Evolutionary conservation across 2,329 filamentous ascomycete genomes (phyloP).

Genomic region (Iodosphaeria phyllophila): DNA sequence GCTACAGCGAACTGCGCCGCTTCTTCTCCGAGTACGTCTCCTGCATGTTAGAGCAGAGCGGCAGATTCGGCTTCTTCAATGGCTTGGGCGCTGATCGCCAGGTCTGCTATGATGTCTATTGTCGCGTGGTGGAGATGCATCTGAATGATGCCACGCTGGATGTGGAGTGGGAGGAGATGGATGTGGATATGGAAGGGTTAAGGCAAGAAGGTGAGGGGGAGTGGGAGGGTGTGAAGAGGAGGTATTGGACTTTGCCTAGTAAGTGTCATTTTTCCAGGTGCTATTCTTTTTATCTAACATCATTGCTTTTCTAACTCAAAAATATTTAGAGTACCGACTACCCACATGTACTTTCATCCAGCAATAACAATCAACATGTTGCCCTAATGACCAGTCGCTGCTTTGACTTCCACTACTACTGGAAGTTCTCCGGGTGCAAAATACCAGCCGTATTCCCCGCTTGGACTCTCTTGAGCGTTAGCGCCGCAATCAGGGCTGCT

Average conservation of each 20-base stretch:
- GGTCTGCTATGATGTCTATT: slow-evolving; percentile 93
- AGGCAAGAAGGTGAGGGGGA: slow-evolving; percentile 50
- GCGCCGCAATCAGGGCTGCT: slow-evolving; percentile 74
- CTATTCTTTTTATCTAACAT: slow-evolving; percentile 1
- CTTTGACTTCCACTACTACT: slow-evolving; percentile 9
- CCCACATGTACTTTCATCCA: slow-evolving; percentile 59
- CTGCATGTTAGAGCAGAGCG: slow-evolving; percentile 49
- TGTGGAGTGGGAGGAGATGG: slow-evolving; percentile 65
- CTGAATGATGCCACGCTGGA: slow-evolving; percentile 78
- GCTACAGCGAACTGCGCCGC: slow-evolving; percentile 64
- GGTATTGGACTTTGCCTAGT: slow-evolving; percentile 77
- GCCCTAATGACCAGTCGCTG: neutral
- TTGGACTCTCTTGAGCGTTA: slow-evolving; percentile 46
- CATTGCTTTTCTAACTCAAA: slow-evolving; percentile 1
- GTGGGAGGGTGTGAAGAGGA: slow-evolving; percentile 75
- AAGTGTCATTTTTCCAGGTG: slow-evolving; percentile 13
- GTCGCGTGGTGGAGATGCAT: slow-evolving; percentile 80
- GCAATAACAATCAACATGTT: slow-evolving; percentile 15
- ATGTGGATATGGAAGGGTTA: slow-evolving; percentile 48
- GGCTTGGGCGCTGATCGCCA: slow-evolving; percentile 81
- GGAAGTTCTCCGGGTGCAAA: slow-evolving; percentile 44
- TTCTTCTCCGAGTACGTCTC: slow-evolving; percentile 86
- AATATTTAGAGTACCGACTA: slow-evolving; percentile 42
- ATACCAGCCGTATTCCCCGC: slow-evolving; percentile 45
- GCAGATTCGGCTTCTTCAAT: slow-evolving; percentile 76